These are phyloP conservation scores for Xanthoceras sorbifolium DNA, from an alignment of 345 rosid genomes.

Conservation along the genomic window DNA sequence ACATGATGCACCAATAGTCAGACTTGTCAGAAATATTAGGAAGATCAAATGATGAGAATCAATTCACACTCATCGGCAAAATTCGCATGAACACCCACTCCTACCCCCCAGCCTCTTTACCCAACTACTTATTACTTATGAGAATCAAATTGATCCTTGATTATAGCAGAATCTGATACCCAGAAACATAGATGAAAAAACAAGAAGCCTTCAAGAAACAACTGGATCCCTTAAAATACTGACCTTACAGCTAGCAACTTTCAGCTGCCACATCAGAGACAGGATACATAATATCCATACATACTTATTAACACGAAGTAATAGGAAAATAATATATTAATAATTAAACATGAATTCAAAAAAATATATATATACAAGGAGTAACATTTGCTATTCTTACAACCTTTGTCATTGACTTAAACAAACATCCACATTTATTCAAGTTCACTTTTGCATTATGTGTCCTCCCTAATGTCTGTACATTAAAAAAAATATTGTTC, in stretches of 20 bases:
- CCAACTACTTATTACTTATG: neutral
- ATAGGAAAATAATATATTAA: neutral
- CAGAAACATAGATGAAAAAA: neutral
- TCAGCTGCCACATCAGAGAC: neutral
- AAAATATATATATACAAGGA: neutral
- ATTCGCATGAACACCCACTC: neutral
- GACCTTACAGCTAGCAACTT: slow-evolving; percentile 5
- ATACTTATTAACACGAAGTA: neutral
- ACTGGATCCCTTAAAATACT: neutral
- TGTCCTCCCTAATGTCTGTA: neutral
- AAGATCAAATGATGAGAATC: neutral
- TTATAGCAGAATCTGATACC: neutral
- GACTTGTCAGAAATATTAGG: neutral
- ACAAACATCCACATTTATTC: neutral
- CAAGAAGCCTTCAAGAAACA: neutral
- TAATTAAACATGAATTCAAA: neutral
- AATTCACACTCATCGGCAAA: neutral
- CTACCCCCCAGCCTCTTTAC: neutral
- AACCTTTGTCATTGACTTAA: neutral
- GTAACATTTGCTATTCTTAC: neutral
- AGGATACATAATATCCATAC: neutral
- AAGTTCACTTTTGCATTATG: neutral
- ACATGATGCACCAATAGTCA: neutral
- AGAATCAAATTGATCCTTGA: neutral
- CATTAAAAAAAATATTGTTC: neutral